Conservation (phyloP, 306 rosid genomes). For the Begonia peltatifolia region DNA sequence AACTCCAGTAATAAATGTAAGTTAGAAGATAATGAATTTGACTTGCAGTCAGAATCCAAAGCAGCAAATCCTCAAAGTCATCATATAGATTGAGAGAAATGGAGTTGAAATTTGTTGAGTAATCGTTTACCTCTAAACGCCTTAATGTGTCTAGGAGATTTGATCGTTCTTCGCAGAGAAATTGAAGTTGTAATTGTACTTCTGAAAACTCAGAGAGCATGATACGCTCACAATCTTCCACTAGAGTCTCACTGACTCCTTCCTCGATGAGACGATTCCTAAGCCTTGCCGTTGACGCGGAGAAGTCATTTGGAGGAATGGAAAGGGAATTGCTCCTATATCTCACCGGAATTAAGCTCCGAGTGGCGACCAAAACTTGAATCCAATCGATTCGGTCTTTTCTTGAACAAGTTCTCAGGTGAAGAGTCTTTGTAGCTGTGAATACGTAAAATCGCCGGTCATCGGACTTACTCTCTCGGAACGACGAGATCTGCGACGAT, state of each 20-base stretch:
- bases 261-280: slow-evolving; percentile 61
- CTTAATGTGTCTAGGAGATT: slow-evolving; percentile 67
- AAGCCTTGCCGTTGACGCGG: slow-evolving; percentile 62
- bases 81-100: too few species aligned
- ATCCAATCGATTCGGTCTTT: slow-evolving; percentile 80
- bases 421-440: slow-evolving; percentile 93
- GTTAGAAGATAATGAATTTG: background rate
- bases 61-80: background rate
- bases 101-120: too few species aligned
- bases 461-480: slow-evolving; percentile 89
- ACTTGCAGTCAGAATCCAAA: background rate
- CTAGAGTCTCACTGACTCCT: slow-evolving; percentile 51
- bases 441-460: slow-evolving; percentile 69
- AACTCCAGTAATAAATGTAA: too few species aligned
- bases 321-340: slow-evolving; percentile 32
- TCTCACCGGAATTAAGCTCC: slow-evolving; percentile 45
- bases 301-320: slow-evolving; percentile 39
- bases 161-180: slow-evolving; percentile 59
- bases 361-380: slow-evolving; percentile 69
- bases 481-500: slow-evolving; percentile 9
- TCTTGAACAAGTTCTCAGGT: slow-evolving; percentile 76
- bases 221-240: slow-evolving; percentile 80
- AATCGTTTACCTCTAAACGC: slow-evolving; percentile 64
- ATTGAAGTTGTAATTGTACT: slow-evolving; percentile 46
- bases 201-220: slow-evolving; percentile 72